Percentiles rank a stretch among this genome's conserved stretches.
phyloP scores from a whole-genome alignment of 2,329 filamentous ascomycete genomes.

The Phaeosphaeria sp. region DNA sequence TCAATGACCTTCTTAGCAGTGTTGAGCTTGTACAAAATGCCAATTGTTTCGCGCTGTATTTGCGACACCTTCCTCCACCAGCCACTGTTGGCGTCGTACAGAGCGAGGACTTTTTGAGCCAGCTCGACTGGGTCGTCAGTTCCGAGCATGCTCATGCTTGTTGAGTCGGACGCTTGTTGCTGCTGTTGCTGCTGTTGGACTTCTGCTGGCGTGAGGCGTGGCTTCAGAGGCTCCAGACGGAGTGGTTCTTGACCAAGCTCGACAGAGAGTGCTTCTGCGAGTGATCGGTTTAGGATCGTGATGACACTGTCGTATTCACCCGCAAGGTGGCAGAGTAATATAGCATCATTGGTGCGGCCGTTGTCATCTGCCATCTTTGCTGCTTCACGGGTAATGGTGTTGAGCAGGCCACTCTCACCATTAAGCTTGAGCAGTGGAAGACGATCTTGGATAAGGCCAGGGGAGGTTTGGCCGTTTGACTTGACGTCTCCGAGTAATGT shows the following conservation, averaged over 20 bases:
- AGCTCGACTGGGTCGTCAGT: constrained; percentile 71
- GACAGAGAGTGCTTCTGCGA: constrained; percentile 87
- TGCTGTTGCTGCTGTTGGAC: constrained; percentile 41
- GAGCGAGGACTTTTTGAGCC: constrained; percentile 65
- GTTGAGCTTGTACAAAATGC: constrained; percentile 66
- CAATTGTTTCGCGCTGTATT: constrained; percentile 64
- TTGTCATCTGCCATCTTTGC: constrained; percentile 94
- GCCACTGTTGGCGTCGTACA: constrained; percentile 68
- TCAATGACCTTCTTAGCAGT: constrained; percentile 67
- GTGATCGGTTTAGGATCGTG: constrained; percentile 82
- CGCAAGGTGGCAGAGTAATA: constrained; percentile 91
- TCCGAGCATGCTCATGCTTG: constrained; percentile 67
- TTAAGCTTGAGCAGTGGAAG: constrained; percentile 79
- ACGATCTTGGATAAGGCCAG: constrained; percentile 86
- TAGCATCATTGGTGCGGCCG: constrained; percentile 89
- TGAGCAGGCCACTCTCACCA: constrained; percentile 83
- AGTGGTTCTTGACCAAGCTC: constrained; percentile 84
- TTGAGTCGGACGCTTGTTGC: constrained; percentile 37
- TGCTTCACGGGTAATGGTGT: constrained; percentile 90
- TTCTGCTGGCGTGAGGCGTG: constrained; percentile 56
- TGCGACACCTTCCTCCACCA: constrained; percentile 66
- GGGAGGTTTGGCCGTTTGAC: constrained; percentile 82
- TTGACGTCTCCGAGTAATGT: constrained; percentile 90
- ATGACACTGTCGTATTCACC: constrained; percentile 97
- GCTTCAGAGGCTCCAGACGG: constrained; percentile 80